These are phyloP conservation scores for Lactifluus pinguis DNA, from an alignment of 768 basidiomycete genomes.

Conservation along the genomic window DNA sequence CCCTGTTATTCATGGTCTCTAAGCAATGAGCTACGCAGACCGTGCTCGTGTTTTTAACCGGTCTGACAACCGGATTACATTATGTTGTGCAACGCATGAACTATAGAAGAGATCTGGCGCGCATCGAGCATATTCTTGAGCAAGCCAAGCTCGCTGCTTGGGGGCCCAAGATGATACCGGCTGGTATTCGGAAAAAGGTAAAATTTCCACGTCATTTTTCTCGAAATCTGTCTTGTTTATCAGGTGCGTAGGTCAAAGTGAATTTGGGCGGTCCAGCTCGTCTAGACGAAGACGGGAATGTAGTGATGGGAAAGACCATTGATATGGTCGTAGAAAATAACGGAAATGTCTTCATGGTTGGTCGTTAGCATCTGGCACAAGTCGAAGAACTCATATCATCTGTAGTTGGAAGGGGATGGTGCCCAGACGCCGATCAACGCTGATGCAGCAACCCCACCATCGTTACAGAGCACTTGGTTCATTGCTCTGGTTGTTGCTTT, in stretches of 20 bases:
- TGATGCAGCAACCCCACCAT: constrained; percentile 48
- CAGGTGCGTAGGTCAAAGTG: constrained; percentile 50
- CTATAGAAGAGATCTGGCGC: constrained; percentile 59
- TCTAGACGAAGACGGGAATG: constrained; percentile 48
- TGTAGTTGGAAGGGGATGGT: constrained; percentile 54
- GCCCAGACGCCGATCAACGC: constrained; percentile 34
- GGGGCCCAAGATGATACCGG: constrained; percentile 66
- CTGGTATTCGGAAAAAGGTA: constrained; percentile 63
- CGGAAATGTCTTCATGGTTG: constrained; percentile 67
- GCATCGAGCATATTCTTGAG: constrained; percentile 51
- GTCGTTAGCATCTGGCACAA: constrained; percentile 16
- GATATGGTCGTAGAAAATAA: constrained; percentile 76
- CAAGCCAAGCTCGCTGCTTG: constrained; percentile 71
- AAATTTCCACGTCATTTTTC: constrained; percentile 11
- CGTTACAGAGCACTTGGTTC: constrained; percentile 63
- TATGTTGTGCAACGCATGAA: constrained; percentile 72
- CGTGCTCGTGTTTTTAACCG: constrained; percentile 66
- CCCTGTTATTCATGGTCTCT: constrained; percentile 1
- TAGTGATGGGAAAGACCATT: constrained; percentile 42
- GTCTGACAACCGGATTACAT: constrained; percentile 76
- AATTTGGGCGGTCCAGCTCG: constrained; percentile 48
- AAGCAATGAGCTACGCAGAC: constrained; percentile 33
- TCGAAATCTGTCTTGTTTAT: background rate
- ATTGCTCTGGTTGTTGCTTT: constrained; percentile 36
- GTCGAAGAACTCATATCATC: constrained; percentile 5